Percentiles rank a stretch among this genome's conserved stretches.
phyloP scores from a whole-genome alignment of 192 early-diverging fungal species.

The Rhizophagus clarus region DNA sequence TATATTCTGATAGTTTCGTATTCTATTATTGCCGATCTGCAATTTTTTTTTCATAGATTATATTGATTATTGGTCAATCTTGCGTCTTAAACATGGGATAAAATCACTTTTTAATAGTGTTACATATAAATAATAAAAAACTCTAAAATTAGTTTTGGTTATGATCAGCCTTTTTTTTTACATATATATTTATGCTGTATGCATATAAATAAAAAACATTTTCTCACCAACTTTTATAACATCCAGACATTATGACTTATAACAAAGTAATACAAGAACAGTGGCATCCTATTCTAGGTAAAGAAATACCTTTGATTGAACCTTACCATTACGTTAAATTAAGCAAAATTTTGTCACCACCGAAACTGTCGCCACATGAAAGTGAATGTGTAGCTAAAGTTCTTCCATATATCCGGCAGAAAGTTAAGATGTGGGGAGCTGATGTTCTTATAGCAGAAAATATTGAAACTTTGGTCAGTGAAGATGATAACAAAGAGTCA shows the following conservation, averaged over 20 bases:
- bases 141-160: too few relatives aligned
- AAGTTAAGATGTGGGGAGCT: constrained; percentile 32
- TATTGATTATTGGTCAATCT: too few relatives aligned
- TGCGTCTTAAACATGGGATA: too few relatives aligned
- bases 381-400: neutral
- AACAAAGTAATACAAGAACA: constrained; percentile 21
- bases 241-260: neutral
- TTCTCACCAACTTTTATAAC: too few relatives aligned
- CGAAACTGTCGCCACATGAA: neutral
- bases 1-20: too few relatives aligned
- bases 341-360: neutral
- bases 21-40: too few relatives aligned
- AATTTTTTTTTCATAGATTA: too few relatives aligned
- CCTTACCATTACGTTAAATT: constrained; percentile 19
- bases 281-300: constrained; percentile 19
- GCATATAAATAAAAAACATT: too few relatives aligned
- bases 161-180: too few relatives aligned
- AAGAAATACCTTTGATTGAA: constrained; percentile 18
- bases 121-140: too few relatives aligned
- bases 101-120: too few relatives aligned
- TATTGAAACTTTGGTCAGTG: constrained; percentile 12
- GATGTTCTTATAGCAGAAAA: constrained; percentile 29
- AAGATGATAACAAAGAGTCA: neutral
- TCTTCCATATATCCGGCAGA: constrained; percentile 26
- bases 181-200: too few relatives aligned